Percentiles rank a stretch among this genome's conserved stretches.
phyloP scores from a whole-genome alignment of 768 basidiomycete genomes.

The Cytidiella melzeri region DNA sequence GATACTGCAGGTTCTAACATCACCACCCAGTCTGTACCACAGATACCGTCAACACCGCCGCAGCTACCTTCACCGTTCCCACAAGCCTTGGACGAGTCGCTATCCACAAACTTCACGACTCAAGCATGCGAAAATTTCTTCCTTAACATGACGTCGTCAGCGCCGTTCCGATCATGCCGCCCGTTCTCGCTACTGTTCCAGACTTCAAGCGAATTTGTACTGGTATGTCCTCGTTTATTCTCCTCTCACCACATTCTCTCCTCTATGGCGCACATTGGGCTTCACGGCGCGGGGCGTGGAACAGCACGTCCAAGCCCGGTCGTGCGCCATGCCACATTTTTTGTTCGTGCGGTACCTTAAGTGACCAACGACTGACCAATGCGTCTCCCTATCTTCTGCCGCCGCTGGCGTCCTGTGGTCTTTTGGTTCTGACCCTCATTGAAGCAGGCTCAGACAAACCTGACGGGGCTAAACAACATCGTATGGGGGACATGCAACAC shows the following conservation, averaged over 20 bases:
- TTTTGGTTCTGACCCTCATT: too few species aligned
- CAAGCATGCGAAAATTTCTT: constrained; percentile 65
- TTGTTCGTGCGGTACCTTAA: too few species aligned
- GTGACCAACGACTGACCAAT: too few species aligned
- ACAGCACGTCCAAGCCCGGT: too few species aligned
- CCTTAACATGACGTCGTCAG: constrained; percentile 59
- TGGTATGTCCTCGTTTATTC: constrained; percentile 34
- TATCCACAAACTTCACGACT: constrained; percentile 64
- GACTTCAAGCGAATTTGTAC: constrained; percentile 46
- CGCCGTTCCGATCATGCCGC: constrained; percentile 65
- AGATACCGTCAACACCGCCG: constrained; percentile 9
- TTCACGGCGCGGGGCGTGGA: too few species aligned
- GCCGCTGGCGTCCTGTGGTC: too few species aligned
- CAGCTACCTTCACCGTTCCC: constrained; percentile 70
- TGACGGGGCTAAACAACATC: constrained; percentile 56
- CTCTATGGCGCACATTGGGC: not conserved
- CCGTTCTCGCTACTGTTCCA: constrained; percentile 64
- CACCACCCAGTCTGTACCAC: constrained; percentile 1
- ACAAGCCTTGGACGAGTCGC: constrained; percentile 60
- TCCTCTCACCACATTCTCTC: constrained; percentile 1
- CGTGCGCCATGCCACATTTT: too few species aligned
- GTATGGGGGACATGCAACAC: constrained; percentile 83
- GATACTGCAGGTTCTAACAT: constrained; percentile 4
- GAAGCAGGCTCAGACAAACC: constrained; percentile 58
- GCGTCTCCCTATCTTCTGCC: too few species aligned